Evolutionary conservation across 305 asterid genomes (phyloP).

Genomic region (Solanum hybrid): DNA sequence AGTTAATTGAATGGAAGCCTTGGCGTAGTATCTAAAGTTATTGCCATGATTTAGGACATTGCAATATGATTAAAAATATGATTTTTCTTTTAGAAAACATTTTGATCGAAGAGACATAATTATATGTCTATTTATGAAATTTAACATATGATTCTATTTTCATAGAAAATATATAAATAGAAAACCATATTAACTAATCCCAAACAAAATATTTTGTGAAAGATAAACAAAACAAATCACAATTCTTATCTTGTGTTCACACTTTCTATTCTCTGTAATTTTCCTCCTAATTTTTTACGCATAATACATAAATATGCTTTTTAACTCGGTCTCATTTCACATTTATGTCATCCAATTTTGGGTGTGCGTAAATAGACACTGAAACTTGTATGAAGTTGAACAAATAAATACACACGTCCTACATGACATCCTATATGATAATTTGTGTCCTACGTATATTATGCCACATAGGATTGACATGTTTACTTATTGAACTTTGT

Average conservation of each 20-base stretch:
- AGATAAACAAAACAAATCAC: not conserved
- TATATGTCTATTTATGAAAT: not conserved
- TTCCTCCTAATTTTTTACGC: not conserved
- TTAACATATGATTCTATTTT: not conserved
- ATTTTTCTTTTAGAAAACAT: not conserved
- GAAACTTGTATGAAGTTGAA: not conserved
- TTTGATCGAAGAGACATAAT: not conserved
- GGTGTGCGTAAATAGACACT: not conserved
- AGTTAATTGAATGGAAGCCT: not conserved
- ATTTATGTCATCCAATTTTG: not conserved
- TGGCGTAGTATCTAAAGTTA: not conserved
- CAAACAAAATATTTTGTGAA: not conserved
- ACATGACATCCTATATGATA: not conserved
- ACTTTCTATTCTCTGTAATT: not conserved
- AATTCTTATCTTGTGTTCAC: not conserved
- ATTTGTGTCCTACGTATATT: not conserved
- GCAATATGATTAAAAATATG: not conserved
- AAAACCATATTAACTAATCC: not conserved
- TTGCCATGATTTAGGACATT: not conserved
- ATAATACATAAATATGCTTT: too few species aligned
- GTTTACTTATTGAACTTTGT: not conserved
- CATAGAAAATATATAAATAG: not conserved
- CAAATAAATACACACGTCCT: not conserved
- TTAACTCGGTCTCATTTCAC: not conserved
- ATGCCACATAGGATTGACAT: not conserved